These are phyloP conservation scores for Solanum neorickii DNA, from an alignment of 257 asterid genomes.

Conservation along the genomic window DNA sequence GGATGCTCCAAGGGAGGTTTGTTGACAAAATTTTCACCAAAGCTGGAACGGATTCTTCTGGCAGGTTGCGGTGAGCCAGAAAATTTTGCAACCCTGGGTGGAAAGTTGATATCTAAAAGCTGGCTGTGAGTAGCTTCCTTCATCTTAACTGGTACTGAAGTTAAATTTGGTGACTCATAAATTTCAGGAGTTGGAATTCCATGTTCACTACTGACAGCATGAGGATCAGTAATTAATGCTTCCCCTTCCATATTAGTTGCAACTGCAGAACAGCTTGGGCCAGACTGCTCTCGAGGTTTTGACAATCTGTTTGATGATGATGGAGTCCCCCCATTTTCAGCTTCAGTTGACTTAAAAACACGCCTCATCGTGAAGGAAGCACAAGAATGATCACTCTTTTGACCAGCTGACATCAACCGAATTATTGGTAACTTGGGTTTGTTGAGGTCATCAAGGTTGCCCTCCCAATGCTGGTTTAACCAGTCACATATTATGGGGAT, in stretches of 20 bases:
- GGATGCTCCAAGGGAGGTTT: neutral
- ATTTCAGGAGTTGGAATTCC: constrained; percentile 78
- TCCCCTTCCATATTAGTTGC: constrained; percentile 25
- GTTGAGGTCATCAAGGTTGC: constrained; percentile 82
- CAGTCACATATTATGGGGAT: constrained; percentile 85
- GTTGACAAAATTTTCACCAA: constrained; percentile 31
- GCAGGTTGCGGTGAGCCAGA: constrained; percentile 26
- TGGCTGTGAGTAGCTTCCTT: constrained; percentile 51
- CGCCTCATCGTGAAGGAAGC: constrained; percentile 83
- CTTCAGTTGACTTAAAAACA: constrained; percentile 65
- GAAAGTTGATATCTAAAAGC: constrained; percentile 86
- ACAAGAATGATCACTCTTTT: constrained; percentile 86
- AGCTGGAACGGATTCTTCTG: constrained; percentile 21
- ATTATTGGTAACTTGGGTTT: constrained; percentile 79
- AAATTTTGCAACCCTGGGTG: constrained; percentile 45
- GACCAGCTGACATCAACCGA: constrained; percentile 83
- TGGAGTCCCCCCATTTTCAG: constrained; percentile 50
- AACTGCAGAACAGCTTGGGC: constrained; percentile 30
- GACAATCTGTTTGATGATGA: constrained; percentile 33
- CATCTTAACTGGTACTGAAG: constrained; percentile 36
- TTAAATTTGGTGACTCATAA: constrained; percentile 59
- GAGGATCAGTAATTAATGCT: constrained; percentile 16
- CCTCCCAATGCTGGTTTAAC: constrained; percentile 96
- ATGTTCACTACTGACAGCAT: constrained; percentile 20
- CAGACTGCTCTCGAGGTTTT: constrained; percentile 32